These are phyloP conservation scores for Aspergillus nidulans DNA, from an alignment of 495 filamentous ascomycete species.

Conservation along the genomic window DNA sequence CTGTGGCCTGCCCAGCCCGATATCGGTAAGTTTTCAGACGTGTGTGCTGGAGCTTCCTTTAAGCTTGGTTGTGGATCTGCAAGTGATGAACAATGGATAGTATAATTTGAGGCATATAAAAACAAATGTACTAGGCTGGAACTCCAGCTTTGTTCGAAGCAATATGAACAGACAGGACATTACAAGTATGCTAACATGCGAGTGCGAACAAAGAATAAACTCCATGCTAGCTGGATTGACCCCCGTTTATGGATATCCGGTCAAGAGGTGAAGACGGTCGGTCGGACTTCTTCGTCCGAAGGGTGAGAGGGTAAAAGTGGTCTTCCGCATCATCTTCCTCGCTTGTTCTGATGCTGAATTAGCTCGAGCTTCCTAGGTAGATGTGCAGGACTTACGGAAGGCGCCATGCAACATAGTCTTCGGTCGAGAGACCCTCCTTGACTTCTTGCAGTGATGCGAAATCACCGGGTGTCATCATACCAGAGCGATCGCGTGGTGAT, in stretches of 20 bases:
- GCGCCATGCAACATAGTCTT: conserved; percentile 98
- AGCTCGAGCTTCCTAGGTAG: background rate
- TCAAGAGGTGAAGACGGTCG: conserved; percentile 40
- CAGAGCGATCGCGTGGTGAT: conserved; percentile 81
- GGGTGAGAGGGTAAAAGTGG: conserved; percentile 85
- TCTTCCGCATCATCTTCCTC: conserved; percentile 96
- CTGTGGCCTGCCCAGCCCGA: background rate
- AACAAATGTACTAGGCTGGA: conserved; percentile 1
- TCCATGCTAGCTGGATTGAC: background rate
- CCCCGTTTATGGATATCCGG: conserved; percentile 36
- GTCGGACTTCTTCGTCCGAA: conserved; percentile 48
- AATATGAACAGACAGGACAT: conserved; percentile 1
- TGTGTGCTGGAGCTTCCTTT: background rate
- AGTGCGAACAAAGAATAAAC: background rate
- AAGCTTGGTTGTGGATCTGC: too few relatives aligned
- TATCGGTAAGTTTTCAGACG: background rate
- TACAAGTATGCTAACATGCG: background rate
- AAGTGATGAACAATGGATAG: too few relatives aligned
- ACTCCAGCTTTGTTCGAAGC: background rate
- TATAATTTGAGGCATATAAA: too few relatives aligned
- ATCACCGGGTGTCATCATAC: conserved; percentile 99
- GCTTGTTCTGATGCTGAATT: conserved; percentile 38
- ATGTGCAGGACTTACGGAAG: conserved; percentile 68
- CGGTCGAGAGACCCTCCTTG: conserved; percentile 85
- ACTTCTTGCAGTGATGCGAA: conserved; percentile 95